Conservation (phyloP, 2,329 filamentous ascomycete genomes). For the Arthrocladium fulminans region DNA sequence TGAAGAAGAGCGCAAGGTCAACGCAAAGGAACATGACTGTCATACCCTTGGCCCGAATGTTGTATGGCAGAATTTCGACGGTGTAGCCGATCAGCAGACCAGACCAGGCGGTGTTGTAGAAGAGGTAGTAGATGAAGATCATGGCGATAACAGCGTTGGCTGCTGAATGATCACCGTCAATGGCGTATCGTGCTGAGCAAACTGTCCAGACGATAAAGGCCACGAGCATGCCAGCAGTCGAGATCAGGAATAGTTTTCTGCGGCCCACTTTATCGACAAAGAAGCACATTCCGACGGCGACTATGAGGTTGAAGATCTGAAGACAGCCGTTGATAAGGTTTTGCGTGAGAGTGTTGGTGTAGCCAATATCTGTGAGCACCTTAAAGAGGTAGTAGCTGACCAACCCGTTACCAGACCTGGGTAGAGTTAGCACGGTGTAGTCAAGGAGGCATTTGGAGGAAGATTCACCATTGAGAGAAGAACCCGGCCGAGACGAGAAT, state of each 20-base stretch:
- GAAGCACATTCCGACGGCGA: constrained; percentile 31
- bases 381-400: constrained; percentile 34
- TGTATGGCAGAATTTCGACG: constrained; percentile 42
- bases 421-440: background rate
- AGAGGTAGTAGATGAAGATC: constrained; percentile 37
- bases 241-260: constrained; percentile 36
- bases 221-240: constrained; percentile 36
- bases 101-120: constrained; percentile 33
- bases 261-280: constrained; percentile 37
- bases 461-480: constrained; percentile 44
- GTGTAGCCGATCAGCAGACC: constrained; percentile 34
- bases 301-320: constrained; percentile 33
- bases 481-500: constrained; percentile 47
- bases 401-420: constrained; percentile 41
- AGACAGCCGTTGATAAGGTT: constrained; percentile 35
- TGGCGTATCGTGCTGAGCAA: constrained; percentile 30
- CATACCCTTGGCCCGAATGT: constrained; percentile 42
- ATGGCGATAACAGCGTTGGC: constrained; percentile 35
- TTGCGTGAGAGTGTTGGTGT: constrained; percentile 31
- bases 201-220: constrained; percentile 37
- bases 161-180: constrained; percentile 25
- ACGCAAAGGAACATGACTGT: constrained; percentile 30
- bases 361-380: constrained; percentile 31
- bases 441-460: background rate
- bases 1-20: constrained; percentile 29